Evolutionary conservation across 345 rosid species (phyloP), one percentile per base, ranked within the genome.

Genomic region (Carallia brachiata): DNA sequence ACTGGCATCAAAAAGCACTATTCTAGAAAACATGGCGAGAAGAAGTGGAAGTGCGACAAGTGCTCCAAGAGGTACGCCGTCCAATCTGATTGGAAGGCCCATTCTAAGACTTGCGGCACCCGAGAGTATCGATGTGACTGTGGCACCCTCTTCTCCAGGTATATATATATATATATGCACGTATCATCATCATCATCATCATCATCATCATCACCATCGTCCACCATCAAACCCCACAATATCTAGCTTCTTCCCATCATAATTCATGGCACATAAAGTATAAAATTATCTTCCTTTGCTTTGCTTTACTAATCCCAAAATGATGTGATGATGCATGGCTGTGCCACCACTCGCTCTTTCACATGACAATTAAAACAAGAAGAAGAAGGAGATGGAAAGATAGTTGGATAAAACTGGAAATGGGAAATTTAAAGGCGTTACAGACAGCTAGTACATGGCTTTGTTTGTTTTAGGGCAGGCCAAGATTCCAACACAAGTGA

Each of bases 11-110:
- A 90, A 60, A 90, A 90, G 36, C 96, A 90, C 72, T 90, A 82
- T 62, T 90, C 85, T 1, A 80, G 96, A 50, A 90, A 90, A 71
- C 96, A 90, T 37, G 96, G 96, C 0, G 96, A 90, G 73, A 90
- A 90, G 68, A 90, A 86, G 67, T 90, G 96, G 96, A 90, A 90
- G 87, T 90, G 96, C 19, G 96, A 90, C 66, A 87, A 90, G 72
- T 90, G 96, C 59, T 86, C 92, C 0, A 90, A 90, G 77, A 60
- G 84, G 15, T 90, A 90, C 63, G 96, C 96, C 36, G 96, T 90
- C 55, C 91, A 90, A 60, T 90, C 96, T 2, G 96, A 90, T 77
- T 90, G 92, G 96, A 90, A 90, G 77, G 96, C 96, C 58, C 96
- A 90, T 78, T 87, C 89, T 9, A 90, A 90, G 48, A 90, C 90